Percentiles rank a stretch among this genome's conserved stretches.
These are phyloP conservation scores for Lentinus tigrinus DNA, from an alignment of 768 basidiomycete genomes.

Conservation along the genomic window DNA sequence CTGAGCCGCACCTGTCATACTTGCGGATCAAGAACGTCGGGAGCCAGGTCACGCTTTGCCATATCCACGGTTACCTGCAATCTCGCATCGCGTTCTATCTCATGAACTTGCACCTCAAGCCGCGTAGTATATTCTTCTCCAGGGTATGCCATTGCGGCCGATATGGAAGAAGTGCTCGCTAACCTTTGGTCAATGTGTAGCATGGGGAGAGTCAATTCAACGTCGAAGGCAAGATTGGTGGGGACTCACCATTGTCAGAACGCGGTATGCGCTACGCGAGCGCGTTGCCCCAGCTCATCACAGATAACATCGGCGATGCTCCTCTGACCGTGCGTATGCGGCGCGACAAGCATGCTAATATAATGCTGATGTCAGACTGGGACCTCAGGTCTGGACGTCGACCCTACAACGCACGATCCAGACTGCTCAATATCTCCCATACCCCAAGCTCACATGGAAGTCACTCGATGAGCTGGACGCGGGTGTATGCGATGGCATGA, in stretches of 20 bases:
- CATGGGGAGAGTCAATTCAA: constrained; percentile 99
- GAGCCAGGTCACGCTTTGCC: constrained; percentile 77
- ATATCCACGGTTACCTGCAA: constrained; percentile 93
- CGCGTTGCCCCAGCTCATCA: constrained; percentile 85
- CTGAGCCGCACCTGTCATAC: constrained; percentile 87
- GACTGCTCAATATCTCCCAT: constrained; percentile 79
- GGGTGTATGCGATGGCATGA: constrained; percentile 99
- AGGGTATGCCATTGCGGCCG: constrained; percentile 56
- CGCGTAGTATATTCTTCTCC: constrained; percentile 94
- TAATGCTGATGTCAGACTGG: not conserved
- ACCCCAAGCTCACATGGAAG: constrained; percentile 96
- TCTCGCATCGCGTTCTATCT: constrained; percentile 97
- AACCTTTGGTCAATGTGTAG: constrained; percentile 41
- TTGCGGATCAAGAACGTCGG: constrained; percentile 94
- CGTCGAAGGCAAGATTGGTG: constrained; percentile 94
- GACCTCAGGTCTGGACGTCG: constrained; percentile 99
- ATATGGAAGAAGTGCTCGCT: not conserved
- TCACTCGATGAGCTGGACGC: constrained; percentile 97
- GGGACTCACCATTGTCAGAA: constrained; percentile 86
- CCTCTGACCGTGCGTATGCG: constrained; percentile 66
- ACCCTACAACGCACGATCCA: constrained; percentile 91
- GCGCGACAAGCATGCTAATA: not conserved
- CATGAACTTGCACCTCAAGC: constrained; percentile 97
- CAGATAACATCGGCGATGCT: constrained; percentile 86
- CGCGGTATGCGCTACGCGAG: constrained; percentile 83